phyloP scores from a whole-genome alignment of 1,284 basidiomycete genomes.

The Naganishia albida region DNA sequence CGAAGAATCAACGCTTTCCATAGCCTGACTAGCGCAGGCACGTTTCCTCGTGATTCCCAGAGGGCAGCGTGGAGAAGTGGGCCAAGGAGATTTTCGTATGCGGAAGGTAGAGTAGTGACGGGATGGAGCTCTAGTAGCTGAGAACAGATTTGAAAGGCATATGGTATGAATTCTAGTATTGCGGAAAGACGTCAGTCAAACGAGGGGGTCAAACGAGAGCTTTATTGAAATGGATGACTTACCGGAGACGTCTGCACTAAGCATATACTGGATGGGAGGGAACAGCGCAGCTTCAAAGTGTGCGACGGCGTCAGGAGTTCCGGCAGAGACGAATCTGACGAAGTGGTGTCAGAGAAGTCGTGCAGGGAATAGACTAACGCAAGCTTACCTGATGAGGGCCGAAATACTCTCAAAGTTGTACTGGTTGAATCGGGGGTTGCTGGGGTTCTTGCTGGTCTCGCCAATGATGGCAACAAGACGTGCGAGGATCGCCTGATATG shows the following conservation, averaged over 20 bases:
- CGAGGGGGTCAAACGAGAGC: too few species aligned
- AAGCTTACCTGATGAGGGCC: slow-evolving; percentile 75
- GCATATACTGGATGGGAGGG: slow-evolving; percentile 81
- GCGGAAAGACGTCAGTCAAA: slow-evolving; percentile 1
- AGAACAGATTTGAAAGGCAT: slow-evolving; percentile 93
- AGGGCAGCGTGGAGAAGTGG: slow-evolving; percentile 81
- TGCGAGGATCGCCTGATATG: slow-evolving; percentile 67
- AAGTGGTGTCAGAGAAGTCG: not conserved
- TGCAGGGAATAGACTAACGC: not conserved
- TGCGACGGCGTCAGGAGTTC: slow-evolving; percentile 65
- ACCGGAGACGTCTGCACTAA: slow-evolving; percentile 92
- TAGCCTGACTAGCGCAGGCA: slow-evolving; percentile 88
- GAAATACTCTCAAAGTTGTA: slow-evolving; percentile 95
- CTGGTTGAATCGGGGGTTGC: slow-evolving; percentile 96
- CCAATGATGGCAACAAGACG: slow-evolving; percentile 80
- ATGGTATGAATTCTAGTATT: slow-evolving; percentile 88
- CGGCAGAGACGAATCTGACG: slow-evolving; percentile 73
- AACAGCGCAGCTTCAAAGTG: slow-evolving; percentile 82
- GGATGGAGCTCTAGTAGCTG: slow-evolving; percentile 90
- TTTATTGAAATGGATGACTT: slow-evolving; percentile 43
- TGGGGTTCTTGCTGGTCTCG: slow-evolving; percentile 90
- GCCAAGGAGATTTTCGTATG: slow-evolving; percentile 77
- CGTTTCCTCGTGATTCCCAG: slow-evolving; percentile 95
- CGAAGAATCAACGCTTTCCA: slow-evolving; percentile 79
- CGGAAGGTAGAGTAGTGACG: slow-evolving; percentile 63